phyloP scores from a whole-genome alignment of 2,329 filamentous ascomycete species.

The Lecanosticta acicola region DNA sequence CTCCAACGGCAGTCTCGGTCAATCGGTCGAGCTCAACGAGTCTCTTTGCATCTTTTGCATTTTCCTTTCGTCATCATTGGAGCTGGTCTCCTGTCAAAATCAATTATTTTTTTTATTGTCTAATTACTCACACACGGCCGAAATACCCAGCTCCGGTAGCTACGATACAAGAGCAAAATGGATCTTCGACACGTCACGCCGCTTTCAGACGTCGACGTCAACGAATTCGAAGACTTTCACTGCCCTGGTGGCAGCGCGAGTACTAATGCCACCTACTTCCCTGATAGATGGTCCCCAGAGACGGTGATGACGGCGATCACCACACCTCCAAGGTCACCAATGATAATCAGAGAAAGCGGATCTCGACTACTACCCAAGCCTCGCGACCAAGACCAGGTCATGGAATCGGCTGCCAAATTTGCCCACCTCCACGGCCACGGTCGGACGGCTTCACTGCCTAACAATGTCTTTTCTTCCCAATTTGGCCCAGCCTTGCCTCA shows the following conservation, averaged over 20 bases:
- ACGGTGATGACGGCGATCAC: constrained; percentile 27
- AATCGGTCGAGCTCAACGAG: constrained; percentile 35
- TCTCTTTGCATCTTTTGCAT: constrained; percentile 33
- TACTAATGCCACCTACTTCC: constrained; percentile 25
- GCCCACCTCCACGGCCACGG: constrained; percentile 18
- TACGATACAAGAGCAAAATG: constrained; percentile 32
- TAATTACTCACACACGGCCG: constrained; percentile 19
- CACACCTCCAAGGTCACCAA: constrained; percentile 29
- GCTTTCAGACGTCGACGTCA: constrained; percentile 32
- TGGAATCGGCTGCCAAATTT: constrained; percentile 14
- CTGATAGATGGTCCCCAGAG: constrained; percentile 28
- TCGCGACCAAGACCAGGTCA: constrained; percentile 28
- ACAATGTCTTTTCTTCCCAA: constrained; percentile 24
- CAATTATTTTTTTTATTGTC: constrained; percentile 16
- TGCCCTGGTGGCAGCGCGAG: constrained; percentile 31
- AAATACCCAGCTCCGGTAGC: constrained; percentile 17
- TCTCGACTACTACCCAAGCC: constrained; percentile 26
- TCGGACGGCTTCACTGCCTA: constrained; percentile 27
- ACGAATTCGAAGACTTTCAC: constrained; percentile 22
- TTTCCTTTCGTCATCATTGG: constrained; percentile 35
- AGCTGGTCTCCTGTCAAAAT: constrained; percentile 43
- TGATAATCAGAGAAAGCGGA: constrained; percentile 26
- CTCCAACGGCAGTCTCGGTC: constrained; percentile 18
- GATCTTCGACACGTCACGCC: constrained; percentile 44
- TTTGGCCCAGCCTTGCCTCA: constrained; percentile 23